Evolutionary conservation across 2,329 filamentous ascomycete species (phyloP), one percentile per base, ranked within the genome.

Genomic region (Penicillium sp.): DNA sequence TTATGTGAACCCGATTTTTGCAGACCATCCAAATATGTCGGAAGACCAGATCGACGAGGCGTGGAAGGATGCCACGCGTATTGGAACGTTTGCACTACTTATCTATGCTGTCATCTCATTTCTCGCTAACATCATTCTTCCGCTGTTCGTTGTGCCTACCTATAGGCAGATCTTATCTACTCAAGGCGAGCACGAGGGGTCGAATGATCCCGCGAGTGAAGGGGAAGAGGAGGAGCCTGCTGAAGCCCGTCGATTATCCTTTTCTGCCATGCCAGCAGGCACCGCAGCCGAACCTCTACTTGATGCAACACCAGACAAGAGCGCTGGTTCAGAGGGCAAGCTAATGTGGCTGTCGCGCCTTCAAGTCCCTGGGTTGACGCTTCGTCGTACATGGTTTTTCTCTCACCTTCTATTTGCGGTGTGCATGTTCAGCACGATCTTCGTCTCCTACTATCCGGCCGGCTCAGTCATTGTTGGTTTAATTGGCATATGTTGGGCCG

Each of bases 21-120:
- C 85, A 59, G 77, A 83, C 45, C 89, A 96, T 60, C 91, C 91
- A 0, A 75, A 93, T 68, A 87, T 96, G 79, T 83, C 86, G 0
- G 82, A 87, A 0, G 80, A 82, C 13, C 86, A 97, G 63, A 84
- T 97, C 52, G 87, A 96, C 64, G 74, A 79, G 43, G 80, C 92
- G 1, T 96, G 93, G 79, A 91, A 95, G 69, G 80, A 86, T 52
- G 93, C 89, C 2, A 97, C 93, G 1, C 84, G 92, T 29, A 82
- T 94, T 37, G 93, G 92, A 26, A 95, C 93, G 0, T 90, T 96
- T 72, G 93, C 93, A 0, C 81, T 97, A 13, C 82, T 97, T 15
- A 80, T 96, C 56, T 96, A 95, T 70, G 90, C 93, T 24, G 81
- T 96, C 49, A 89, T 91, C 10, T 95, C 91, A 24, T 84, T 97